A percentile compares a stretch with the other conserved stretches of the same genome.
Conservation (phyloP, 2,329 filamentous ascomycete genomes). For the Aureobasidium sp. region DNA sequence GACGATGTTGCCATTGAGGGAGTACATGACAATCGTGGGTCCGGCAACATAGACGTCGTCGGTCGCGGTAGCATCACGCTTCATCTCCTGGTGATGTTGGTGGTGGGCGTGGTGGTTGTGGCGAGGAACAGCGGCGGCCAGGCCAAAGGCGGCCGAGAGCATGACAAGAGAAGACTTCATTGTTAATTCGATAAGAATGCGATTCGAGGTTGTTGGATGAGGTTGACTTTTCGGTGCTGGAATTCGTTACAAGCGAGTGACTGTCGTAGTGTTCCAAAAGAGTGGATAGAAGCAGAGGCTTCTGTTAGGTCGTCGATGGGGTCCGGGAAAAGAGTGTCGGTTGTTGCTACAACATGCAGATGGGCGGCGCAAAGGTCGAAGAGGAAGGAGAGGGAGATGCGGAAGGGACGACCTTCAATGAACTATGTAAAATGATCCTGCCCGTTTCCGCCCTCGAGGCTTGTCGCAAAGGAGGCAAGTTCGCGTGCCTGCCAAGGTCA, state of each 20-base stretch:
- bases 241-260: neutral
- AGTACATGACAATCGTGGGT: constrained; percentile 61
- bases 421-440: constrained; percentile 9
- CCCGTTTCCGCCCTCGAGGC: neutral
- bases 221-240: neutral
- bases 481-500: constrained; percentile 10
- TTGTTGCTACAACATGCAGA: neutral
- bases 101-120: constrained; percentile 51
- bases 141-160: constrained; percentile 27
- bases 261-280: constrained; percentile 5
- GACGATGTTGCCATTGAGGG: constrained; percentile 57
- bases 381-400: neutral
- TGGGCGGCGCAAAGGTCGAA: constrained; percentile 2
- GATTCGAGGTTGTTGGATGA: neutral
- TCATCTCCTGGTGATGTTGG: constrained; percentile 47
- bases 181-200: constrained; percentile 13
- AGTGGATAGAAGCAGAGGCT: constrained; percentile 11
- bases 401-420: neutral
- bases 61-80: constrained; percentile 33
- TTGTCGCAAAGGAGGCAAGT: constrained; percentile 6
- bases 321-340: neutral
- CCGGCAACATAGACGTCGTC: constrained; percentile 46
- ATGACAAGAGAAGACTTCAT: constrained; percentile 31
- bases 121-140: constrained; percentile 48
- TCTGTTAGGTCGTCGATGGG: neutral